These are phyloP conservation scores for Fusarium burgessii DNA, from an alignment of 2,329 filamentous ascomycete genomes.

Conservation along the genomic window DNA sequence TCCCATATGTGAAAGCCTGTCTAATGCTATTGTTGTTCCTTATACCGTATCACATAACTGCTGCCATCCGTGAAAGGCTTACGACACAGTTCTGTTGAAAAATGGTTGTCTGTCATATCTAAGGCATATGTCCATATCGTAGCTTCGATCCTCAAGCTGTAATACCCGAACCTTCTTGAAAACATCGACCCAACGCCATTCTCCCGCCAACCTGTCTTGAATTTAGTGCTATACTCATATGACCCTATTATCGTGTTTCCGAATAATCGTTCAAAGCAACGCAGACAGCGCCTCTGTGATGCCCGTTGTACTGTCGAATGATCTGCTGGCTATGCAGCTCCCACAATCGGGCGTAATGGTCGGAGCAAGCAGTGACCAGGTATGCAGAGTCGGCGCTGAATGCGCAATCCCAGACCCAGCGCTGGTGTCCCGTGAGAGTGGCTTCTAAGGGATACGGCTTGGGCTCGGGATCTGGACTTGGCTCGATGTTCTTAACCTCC, in stretches of 20 bases:
- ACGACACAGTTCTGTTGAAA: not conserved
- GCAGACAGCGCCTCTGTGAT: slow-evolving; percentile 91
- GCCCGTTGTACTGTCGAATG: slow-evolving; percentile 94
- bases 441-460: slow-evolving; percentile 84
- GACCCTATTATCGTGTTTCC: slow-evolving; percentile 59
- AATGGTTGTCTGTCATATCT: not conserved
- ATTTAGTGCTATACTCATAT: slow-evolving; percentile 24
- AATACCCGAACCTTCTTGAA: slow-evolving; percentile 24
- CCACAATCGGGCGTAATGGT: slow-evolving; percentile 94
- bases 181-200: slow-evolving; percentile 42
- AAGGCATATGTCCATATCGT: slow-evolving; percentile 3
- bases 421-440: slow-evolving; percentile 88
- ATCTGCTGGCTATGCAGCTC: slow-evolving; percentile 88
- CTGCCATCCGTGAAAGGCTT: not conserved
- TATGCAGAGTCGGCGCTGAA: slow-evolving; percentile 95
- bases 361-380: slow-evolving; percentile 90
- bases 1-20: not conserved
- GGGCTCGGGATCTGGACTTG: slow-evolving; percentile 55
- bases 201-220: slow-evolving; percentile 24
- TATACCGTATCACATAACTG: not conserved
- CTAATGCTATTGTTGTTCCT: not conserved
- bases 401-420: slow-evolving; percentile 98
- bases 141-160: slow-evolving; percentile 9
- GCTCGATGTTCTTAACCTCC: slow-evolving; percentile 82
- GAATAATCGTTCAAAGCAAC: slow-evolving; percentile 92